A percentile compares a stretch with the other conserved stretches of the same genome.
Conservation (phyloP, 768 basidiomycete species). For the Boletus bicolor region DNA sequence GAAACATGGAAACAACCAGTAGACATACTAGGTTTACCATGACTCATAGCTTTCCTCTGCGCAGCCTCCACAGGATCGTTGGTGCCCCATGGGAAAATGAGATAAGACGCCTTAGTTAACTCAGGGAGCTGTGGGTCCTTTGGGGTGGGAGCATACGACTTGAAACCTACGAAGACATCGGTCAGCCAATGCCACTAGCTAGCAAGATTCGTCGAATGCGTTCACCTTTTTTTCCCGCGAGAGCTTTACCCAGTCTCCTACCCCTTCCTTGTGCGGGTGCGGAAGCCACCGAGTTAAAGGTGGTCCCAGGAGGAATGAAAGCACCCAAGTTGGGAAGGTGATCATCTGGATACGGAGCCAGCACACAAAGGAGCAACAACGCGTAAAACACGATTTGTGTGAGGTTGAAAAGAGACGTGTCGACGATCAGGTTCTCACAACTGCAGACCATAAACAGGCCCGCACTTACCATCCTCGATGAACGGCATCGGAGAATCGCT, state of each 20-base stretch:
- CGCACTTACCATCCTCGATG: slow-evolving; percentile 15
- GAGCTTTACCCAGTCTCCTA: slow-evolving; percentile 15
- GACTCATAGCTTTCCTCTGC: slow-evolving; percentile 14
- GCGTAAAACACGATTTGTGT: not conserved
- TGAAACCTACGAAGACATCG: not conserved
- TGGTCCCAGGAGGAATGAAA: slow-evolving; percentile 23
- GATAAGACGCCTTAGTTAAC: slow-evolving; percentile 48
- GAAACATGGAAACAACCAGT: not conserved
- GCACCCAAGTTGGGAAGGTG: slow-evolving; percentile 26
- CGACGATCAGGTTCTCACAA: slow-evolving; percentile 5
- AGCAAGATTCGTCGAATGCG: not conserved
- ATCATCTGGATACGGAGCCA: slow-evolving; percentile 4
- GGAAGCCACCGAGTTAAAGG: slow-evolving; percentile 16
- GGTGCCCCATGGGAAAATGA: slow-evolving; percentile 75
- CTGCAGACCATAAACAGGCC: not conserved
- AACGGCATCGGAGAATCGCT: slow-evolving; percentile 60
- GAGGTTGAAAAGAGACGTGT: not conserved
- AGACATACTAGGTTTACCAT: slow-evolving; percentile 17
- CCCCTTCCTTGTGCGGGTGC: not conserved
- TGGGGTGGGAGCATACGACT: slow-evolving; percentile 8
- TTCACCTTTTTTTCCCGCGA: slow-evolving; percentile 14
- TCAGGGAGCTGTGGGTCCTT: slow-evolving; percentile 12
- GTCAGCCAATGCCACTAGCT: not conserved
- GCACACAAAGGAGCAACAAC: not conserved
- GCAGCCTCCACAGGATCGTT: slow-evolving; percentile 75